Evolutionary conservation across 2,329 filamentous ascomycete genomes (phyloP), one percentile per base, ranked within the genome.

Genomic region (Claviceps citrina): DNA sequence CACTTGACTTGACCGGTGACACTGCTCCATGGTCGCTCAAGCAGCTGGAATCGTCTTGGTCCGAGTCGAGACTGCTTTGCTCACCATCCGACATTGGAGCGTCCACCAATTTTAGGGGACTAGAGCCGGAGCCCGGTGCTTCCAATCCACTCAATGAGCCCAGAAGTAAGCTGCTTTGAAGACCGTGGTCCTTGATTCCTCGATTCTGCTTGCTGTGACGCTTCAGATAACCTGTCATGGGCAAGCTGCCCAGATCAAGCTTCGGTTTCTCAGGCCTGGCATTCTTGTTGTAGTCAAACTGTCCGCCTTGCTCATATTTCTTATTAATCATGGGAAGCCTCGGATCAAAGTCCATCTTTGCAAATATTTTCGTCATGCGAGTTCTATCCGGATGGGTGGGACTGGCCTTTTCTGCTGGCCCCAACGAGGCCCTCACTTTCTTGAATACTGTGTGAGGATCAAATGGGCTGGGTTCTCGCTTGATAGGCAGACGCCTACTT

Each of bases 381-480:
- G 46, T 50, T 3, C 49, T 43, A 18, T 43, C 46, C 36, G 51
- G 45, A 41, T 42, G 45, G 28, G 42, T 31, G 44, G 38, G 36
- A 43, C 49, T 54, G 36, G 40, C 49, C 10, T 45, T 43, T 6
- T 38, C 39, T 7, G 50, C 42, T 13, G 47, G 40, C 5, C 40
- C 52, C 22, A 71, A 48, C 10, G 68, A 69, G 3, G 71, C 68
- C 25, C 63, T 59, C 8, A 77, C 65, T 31, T 70, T 64, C 51
- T 76, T 76, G 51, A 70, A 76, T 1, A 77, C 71, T 1, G 69
- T 71, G 44, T 72, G 63, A 3, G 70, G 65, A 36, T 71, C 68
- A 44, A 76, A 76, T 0, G 73, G 73, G 45, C 73, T 77, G 2
- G 65, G 60, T 12, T 68, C 64, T 43, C 73, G 59, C 49, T 76